phyloP scores from a whole-genome alignment of 83 land plant genomes.

The Picea engelmannii region DNA sequence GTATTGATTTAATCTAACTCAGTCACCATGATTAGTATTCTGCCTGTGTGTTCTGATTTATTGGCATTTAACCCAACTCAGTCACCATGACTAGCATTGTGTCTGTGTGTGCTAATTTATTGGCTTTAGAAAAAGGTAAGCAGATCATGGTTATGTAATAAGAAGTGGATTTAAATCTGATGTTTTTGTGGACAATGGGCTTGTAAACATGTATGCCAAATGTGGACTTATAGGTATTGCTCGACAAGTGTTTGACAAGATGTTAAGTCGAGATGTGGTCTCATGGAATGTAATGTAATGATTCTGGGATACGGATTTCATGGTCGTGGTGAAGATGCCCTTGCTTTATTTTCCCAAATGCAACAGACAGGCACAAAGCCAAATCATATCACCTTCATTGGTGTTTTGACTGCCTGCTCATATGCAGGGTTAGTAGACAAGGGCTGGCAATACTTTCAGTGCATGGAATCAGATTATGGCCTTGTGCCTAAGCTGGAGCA shows the following conservation, averaged over 20 bases:
- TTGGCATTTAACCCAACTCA: too few species aligned
- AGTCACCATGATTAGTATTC: too few species aligned
- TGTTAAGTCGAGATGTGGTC: constrained; percentile 17
- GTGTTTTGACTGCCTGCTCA: constrained; percentile 39
- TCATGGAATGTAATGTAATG: constrained; percentile 40
- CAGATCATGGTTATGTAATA: constrained; percentile 25
- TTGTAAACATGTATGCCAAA: too few species aligned
- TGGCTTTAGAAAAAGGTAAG: constrained; percentile 29
- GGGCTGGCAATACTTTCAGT: constrained; percentile 21
- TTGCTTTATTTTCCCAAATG: constrained; percentile 30
- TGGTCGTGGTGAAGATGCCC: constrained; percentile 37
- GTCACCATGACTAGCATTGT: too few species aligned
- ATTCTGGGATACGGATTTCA: constrained; percentile 37
- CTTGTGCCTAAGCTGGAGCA: constrained; percentile 39
- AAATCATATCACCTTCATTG: constrained; percentile 37
- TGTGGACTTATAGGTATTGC: too few species aligned
- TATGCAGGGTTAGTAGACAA: constrained; percentile 34
- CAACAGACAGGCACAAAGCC: constrained; percentile 27
- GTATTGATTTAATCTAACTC: too few species aligned
- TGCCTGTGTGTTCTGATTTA: too few species aligned
- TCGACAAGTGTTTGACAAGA: too few species aligned
- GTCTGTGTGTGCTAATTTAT: constrained; percentile 22
- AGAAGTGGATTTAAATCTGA: constrained; percentile 8
- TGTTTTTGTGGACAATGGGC: too few species aligned
- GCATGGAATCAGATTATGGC: constrained; percentile 19